Evolutionary conservation across 2,329 filamentous ascomycete genomes (phyloP), one percentile per base, ranked within the genome.

Genomic region (Daldinia sp.): DNA sequence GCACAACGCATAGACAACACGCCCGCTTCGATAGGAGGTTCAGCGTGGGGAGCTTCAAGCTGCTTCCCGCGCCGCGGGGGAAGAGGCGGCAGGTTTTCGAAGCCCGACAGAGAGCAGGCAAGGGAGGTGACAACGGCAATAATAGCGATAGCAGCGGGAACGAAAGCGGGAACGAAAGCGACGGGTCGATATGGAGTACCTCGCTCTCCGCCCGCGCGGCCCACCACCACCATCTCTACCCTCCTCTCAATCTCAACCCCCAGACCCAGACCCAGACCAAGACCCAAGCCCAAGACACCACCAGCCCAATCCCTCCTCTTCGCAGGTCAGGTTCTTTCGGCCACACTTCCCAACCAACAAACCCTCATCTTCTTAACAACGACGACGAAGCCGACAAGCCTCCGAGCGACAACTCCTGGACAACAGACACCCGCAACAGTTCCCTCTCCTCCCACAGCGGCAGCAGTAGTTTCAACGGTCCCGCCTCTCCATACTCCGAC

Each of bases 61-160:
- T 76, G 18, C 70, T 73, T 55, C 65, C 74, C 6, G 70, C 68
- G 42, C 73, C 75, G 33, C 20, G 9, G 9, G 60, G 70, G 15
- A 48, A 28, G 48, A 50, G 35, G 59, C 46, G 51, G n/a, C 37
- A 51, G n/a, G 13, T 37, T 12, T 3, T 13, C 20, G 53, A 42
- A 30, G 53, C 33, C 12, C 35, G 15, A 6, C 20, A 33, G 33
- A 39, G 12, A 4, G 18, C 12, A 13, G 6, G 18, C 9, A 5
- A 18, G 10, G 26, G 26, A 9, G n/a, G 35, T 48, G 1, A 4
- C 6, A 18, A 26, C 26, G 13, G 20, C 15, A 15, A 4, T 15
- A 26, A 10, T 7, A n/a, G 20, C 9, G 18, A 4, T 13, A 18
- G 12, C 20, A 42, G 53, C 35, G 35, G 28, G 10, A 26, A 41